A percentile compares a stretch with the other conserved stretches of the same genome.
Evolutionary conservation across 345 rosid genomes (phyloP).

Genomic region (Hypericum androsaemum): DNA sequence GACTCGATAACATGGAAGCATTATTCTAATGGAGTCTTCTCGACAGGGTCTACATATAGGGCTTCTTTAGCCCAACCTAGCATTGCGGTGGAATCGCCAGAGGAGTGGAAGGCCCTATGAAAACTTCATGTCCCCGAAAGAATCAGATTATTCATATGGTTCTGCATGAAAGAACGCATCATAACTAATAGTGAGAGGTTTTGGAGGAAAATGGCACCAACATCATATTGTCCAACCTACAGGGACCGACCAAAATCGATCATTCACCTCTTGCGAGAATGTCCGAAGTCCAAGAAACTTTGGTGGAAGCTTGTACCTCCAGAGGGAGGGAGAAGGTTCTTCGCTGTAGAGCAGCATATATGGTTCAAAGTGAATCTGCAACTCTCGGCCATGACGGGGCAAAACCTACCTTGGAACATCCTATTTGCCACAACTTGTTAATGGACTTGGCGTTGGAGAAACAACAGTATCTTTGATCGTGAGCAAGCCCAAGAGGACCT

Average conservation of each 20-base stretch:
- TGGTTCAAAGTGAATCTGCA: not conserved
- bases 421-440: too few relatives aligned
- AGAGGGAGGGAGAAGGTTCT: not conserved
- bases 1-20: too few relatives aligned
- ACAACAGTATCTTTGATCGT: too few relatives aligned
- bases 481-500: not conserved
- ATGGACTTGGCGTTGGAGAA: not conserved
- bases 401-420: too few relatives aligned
- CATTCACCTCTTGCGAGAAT: not conserved
- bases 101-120: not conserved
- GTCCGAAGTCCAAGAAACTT: not conserved
- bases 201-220: not conserved
- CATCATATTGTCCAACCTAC: not conserved
- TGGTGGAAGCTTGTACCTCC: not conserved
- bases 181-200: not conserved
- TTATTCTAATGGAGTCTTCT: too few relatives aligned
- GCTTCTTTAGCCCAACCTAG: not conserved
- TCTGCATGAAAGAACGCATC: not conserved
- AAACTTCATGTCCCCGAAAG: not conserved
- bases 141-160: not conserved
- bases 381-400: not conserved
- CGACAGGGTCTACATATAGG: too few relatives aligned
- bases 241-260: not conserved
- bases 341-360: not conserved
- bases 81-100: too few relatives aligned